Evolutionary conservation across 768 basidiomycete genomes (phyloP).

Genomic region (Plicaturopsis crispa): DNA sequence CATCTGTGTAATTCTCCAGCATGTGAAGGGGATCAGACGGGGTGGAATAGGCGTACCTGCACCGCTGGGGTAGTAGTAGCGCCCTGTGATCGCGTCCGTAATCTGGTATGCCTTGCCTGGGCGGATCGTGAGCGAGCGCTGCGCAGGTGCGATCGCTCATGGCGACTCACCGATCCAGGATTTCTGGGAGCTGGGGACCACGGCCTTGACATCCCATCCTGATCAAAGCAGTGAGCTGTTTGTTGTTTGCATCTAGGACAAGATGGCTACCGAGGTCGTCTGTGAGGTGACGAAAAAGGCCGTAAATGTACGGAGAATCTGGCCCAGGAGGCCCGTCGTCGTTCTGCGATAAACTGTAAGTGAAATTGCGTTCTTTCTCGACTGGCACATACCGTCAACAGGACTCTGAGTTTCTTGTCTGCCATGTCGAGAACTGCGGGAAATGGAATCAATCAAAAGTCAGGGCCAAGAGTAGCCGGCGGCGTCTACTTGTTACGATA

Average conservation of each 20-base stretch:
- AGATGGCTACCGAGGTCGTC: constrained; percentile 43
- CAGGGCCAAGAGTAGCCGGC: too few species aligned
- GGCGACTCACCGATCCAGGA: constrained; percentile 72
- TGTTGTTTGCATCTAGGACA: not conserved
- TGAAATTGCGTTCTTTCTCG: constrained; percentile 1
- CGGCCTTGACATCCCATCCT: constrained; percentile 80
- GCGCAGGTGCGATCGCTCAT: not conserved
- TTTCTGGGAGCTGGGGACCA: constrained; percentile 74
- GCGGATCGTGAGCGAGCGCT: constrained; percentile 1
- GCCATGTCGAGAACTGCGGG: too few species aligned
- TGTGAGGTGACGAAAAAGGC: constrained; percentile 57
- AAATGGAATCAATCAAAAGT: too few species aligned
- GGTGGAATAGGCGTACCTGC: constrained; percentile 30
- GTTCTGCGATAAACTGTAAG: constrained; percentile 41
- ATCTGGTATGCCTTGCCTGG: constrained; percentile 79
- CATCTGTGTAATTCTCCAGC: constrained; percentile 29
- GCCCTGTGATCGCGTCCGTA: constrained; percentile 59
- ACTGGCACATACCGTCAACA: constrained; percentile 34
- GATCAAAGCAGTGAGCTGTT: constrained; percentile 4
- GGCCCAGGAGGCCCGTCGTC: constrained; percentile 76
- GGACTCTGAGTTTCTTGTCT: constrained; percentile 21
- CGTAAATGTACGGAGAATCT: constrained; percentile 72
- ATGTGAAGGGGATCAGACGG: not conserved
- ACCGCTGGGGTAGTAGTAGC: constrained; percentile 68
- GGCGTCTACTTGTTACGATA: too few species aligned